Evolutionary conservation across 2,329 filamentous ascomycete genomes (phyloP).

Genomic region (Elsinoe fawcettii): DNA sequence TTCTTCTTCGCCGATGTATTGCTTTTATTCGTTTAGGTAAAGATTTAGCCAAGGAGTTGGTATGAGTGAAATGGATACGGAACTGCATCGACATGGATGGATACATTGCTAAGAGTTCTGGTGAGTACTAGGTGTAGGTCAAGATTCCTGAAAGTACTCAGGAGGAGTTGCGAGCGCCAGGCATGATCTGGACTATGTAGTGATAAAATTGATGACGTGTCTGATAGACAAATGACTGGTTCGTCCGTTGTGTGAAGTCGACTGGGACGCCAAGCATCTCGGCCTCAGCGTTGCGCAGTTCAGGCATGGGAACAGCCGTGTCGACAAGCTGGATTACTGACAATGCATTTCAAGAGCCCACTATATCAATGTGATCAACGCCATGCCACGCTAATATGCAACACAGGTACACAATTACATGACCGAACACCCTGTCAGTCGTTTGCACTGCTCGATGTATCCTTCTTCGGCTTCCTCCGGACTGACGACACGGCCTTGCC

Average conservation of each 20-base stretch:
- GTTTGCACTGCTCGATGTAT: conserved; percentile 60
- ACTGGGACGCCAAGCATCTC: conserved; percentile 3
- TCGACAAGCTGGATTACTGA: too few species aligned
- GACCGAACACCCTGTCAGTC: conserved; percentile 33
- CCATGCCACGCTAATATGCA: not conserved
- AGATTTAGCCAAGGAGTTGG: conserved; percentile 42
- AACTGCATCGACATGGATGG: conserved; percentile 41
- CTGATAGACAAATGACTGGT: not conserved
- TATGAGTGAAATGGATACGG: conserved; percentile 44
- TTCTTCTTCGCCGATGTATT: not conserved
- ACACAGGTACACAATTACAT: conserved; percentile 30
- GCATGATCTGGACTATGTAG: conserved; percentile 2
- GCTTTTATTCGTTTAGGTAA: conserved; percentile 12
- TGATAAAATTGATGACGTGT: not conserved
- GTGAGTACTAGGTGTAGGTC: not conserved
- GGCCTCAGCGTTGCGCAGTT: not conserved
- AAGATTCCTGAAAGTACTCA: conserved; percentile 5
- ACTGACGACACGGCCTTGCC: conserved; percentile 32
- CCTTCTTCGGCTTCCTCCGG: conserved; percentile 61
- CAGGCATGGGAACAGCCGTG: too few species aligned
- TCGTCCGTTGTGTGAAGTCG: not conserved
- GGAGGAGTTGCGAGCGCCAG: conserved; percentile 3
- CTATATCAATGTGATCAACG: not conserved
- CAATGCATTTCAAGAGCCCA: too few species aligned
- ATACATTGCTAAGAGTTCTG: conserved; percentile 41